Evolutionary conservation across 768 basidiomycete species (phyloP).

Genomic region (Cyathus striatus): DNA sequence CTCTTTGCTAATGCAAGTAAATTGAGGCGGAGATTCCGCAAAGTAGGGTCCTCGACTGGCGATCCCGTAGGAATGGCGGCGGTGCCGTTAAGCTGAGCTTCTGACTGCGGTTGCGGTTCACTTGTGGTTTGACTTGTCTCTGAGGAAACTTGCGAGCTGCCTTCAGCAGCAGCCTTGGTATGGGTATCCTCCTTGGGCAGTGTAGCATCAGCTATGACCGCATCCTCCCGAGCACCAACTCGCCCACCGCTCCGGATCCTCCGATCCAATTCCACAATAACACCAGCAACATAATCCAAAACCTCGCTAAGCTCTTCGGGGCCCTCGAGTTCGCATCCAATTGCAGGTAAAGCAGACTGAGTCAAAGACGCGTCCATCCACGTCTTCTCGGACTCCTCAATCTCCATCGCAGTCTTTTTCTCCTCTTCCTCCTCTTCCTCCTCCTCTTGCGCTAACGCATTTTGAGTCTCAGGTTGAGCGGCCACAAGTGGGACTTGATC

Average conservation of each 20-base stretch:
- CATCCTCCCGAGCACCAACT: background rate
- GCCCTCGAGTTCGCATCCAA: conserved; percentile 36
- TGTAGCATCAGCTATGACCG: background rate
- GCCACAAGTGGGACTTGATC: no score
- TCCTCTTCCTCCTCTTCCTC: conserved; percentile 10
- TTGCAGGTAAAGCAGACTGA: conserved; percentile 15
- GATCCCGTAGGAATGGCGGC: background rate
- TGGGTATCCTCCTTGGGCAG: background rate
- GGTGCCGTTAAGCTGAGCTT: background rate
- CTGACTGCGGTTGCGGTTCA: no score
- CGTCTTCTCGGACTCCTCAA: conserved; percentile 25
- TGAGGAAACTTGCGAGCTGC: no score
- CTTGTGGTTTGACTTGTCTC: no score
- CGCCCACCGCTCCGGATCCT: conserved; percentile 12
- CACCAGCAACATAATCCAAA: conserved; percentile 50
- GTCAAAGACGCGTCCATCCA: conserved; percentile 21
- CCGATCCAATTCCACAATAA: conserved; percentile 41
- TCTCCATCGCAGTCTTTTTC: conserved; percentile 15
- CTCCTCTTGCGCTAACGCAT: no score
- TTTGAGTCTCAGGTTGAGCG: no score
- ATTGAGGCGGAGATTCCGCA: conserved; percentile 64
- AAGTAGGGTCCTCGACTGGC: conserved; percentile 29
- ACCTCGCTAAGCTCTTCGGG: conserved; percentile 50
- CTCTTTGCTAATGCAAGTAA: conserved; percentile 74
- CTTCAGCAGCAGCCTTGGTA: background rate